phyloP scores from a whole-genome alignment of 2,329 filamentous ascomycete genomes.

The Pezicula carpinea region DNA sequence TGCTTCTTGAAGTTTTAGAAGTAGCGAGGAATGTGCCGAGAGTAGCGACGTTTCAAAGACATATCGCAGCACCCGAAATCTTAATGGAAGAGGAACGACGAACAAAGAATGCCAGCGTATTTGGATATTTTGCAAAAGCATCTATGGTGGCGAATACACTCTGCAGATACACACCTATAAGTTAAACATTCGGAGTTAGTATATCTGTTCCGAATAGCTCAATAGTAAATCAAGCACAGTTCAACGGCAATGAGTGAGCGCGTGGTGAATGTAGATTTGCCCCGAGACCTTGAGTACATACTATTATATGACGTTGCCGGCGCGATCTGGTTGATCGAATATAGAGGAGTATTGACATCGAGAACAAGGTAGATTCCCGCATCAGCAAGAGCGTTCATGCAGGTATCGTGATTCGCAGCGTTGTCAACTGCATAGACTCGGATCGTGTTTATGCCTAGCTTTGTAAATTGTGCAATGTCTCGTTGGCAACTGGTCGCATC shows the following conservation, averaged over 20 bases:
- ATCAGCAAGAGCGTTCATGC: constrained; percentile 60
- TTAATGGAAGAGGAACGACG: no score
- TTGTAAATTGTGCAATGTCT: constrained; percentile 62
- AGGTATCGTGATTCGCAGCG: constrained; percentile 59
- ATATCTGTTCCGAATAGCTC: no score
- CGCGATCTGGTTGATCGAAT: constrained; percentile 61
- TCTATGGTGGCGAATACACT: constrained; percentile 68
- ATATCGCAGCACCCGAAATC: no score
- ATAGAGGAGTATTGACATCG: constrained; percentile 68
- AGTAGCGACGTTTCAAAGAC: no score
- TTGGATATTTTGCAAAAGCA: constrained; percentile 60
- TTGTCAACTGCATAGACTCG: constrained; percentile 71
- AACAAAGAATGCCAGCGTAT: constrained; percentile 64
- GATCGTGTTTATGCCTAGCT: constrained; percentile 64
- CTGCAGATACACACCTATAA: constrained; percentile 65
- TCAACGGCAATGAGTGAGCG: no score
- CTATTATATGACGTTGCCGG: constrained; percentile 62
- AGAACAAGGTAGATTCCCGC: constrained; percentile 68
- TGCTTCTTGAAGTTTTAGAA: no score
- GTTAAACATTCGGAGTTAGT: no score
- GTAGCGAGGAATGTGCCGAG: no score
- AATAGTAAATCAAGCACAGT: no score
- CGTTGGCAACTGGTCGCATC: constrained; percentile 55
- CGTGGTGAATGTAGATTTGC: no score
- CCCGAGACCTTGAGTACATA: no score